Base-by-base conservation (phyloP, 176 grass and related monocot genomes). In the Themeda triandra region DNA sequence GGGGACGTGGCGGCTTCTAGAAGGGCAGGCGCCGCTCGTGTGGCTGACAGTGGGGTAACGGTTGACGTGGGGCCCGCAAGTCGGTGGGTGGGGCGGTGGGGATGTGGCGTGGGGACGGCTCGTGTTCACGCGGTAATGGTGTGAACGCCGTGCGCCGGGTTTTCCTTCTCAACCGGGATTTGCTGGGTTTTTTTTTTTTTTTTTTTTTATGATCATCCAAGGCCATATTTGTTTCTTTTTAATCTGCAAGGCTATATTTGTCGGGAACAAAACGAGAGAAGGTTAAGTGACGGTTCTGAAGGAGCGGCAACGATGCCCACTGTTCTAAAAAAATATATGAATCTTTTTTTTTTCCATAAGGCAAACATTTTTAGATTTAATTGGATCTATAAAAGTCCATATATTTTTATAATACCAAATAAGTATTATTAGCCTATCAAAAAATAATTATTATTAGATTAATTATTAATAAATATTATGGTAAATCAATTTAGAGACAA, bases 1-100 rank as follows among this genome's bases (percentile, higher is more conserved):
- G 75, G 53, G 62, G 68, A 73, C 68, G 68, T 73, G 51, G 53
- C 10, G 53, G 33, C 23, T 85, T 89, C 87, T 80, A 80, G 82
- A 89, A 89, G 62, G n/a, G 18, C 5, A 5, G 23, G n/a, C 0
- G 0, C 1, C 39, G 24, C 8, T 0, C 9, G 23, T 8, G 4
- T 76, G 51, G 4, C 87, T 84, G 87, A n/a, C 8, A 0, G 29
- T 85, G 69, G 87, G 82, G 5, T 0, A 30, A 0, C 0, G 0
- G 19, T 1, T 0, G 0, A 0, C 0, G 45, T 0, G 8, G 69
- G 81, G 11, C 36, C 82, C 48, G 7, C 10, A 0, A 7, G 37
- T n/a, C 82, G 33, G 86, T 60, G 60, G 75, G 29, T 5, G 35
- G 19, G 67, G 30, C 53, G n/a, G 15, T 25, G 29, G 53, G 0